Evolutionary conservation across 1,139 yeast species (phyloP), one percentile per base, ranked within the genome.

Genomic region (Barnettozyma hawaiiensis): DNA sequence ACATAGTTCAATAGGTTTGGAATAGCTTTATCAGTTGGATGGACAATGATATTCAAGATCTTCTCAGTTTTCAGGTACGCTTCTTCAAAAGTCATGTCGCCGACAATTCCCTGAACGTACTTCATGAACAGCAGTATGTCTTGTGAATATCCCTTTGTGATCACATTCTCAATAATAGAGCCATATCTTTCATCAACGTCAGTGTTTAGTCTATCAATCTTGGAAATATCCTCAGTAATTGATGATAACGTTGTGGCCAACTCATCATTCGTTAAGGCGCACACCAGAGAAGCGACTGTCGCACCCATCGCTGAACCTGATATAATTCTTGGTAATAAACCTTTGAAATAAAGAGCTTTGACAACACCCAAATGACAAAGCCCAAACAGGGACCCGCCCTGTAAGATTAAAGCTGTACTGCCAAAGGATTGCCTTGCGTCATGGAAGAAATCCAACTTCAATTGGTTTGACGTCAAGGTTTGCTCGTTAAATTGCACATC

Each of bases 221-320:
- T 51, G 14, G 53, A 47, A 5, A 64, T 44, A 50, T 61, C 57
- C 51, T 69, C 59, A 52, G 66, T 47, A 41, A 67, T 47, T 34
- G 53, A 31, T 46, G 53, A 11, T 77, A 67, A 49, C 1, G 51
- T 52, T 3, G 41, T 43, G 2, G 52, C 52, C 3, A 56, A 40
- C 20, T 56, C 57, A 7, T 55, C 82, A 84, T 21, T 71, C 67
- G 49, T 80, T 78, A 84, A 66, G 7, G 87, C 76, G 55, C 97
- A 86, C 1, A 85, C 86, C 37, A 87, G 66, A 0, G 95, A 80
- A 0, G 96, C 97, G 20, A 89, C 92, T 2, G 92, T 83, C 0
- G 97, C 95, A 2, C 97, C 97, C 45, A 87, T 87, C 0, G 96
- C 94, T 47, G 92, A 84, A 0, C 97, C 97, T n/a, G 94, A 85